A percentile compares a stretch with the other conserved stretches of the same genome.
phyloP scores from a whole-genome alignment of 305 asterid species.

The Euphrasia arctica region DNA sequence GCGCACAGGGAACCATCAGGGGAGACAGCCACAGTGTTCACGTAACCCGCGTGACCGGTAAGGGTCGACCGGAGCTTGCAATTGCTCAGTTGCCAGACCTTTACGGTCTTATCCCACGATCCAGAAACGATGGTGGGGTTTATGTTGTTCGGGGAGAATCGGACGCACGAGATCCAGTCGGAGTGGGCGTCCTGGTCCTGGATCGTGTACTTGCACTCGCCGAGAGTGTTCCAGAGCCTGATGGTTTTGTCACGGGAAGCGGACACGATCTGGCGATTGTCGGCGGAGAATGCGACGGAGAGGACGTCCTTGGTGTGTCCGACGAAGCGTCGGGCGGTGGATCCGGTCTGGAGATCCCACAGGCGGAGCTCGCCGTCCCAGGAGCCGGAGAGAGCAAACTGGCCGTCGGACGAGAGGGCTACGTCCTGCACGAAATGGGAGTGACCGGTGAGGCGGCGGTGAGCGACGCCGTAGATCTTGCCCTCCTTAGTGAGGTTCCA shows the following conservation, averaged over 20 bases:
- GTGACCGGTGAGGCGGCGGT: slow-evolving; percentile 84
- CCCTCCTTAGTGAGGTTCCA: slow-evolving; percentile 78
- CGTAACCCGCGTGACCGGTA: background rate
- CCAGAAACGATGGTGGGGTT: background rate
- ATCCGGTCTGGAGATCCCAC: slow-evolving; percentile 74
- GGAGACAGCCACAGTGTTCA: slow-evolving; percentile 1
- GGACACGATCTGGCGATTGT: background rate
- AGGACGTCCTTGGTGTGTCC: background rate
- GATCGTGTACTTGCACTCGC: background rate
- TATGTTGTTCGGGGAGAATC: background rate
- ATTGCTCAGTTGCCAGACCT: background rate
- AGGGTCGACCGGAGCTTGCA: background rate
- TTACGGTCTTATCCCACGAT: background rate
- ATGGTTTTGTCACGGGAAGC: background rate
- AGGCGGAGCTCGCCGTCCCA: slow-evolving; percentile 95
- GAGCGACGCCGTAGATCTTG: slow-evolving; percentile 55
- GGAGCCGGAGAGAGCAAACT: slow-evolving; percentile 86
- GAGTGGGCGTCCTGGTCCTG: background rate
- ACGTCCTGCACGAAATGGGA: slow-evolving; percentile 84
- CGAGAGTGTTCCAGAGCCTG: background rate
- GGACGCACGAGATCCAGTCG: background rate
- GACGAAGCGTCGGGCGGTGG: background rate
- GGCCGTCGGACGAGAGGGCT: slow-evolving; percentile 85
- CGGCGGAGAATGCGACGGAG: background rate
- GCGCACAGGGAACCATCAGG: background rate